These are phyloP conservation scores for Fusarium sp. DNA, from an alignment of 2,329 filamentous ascomycete species.

Conservation along the genomic window DNA sequence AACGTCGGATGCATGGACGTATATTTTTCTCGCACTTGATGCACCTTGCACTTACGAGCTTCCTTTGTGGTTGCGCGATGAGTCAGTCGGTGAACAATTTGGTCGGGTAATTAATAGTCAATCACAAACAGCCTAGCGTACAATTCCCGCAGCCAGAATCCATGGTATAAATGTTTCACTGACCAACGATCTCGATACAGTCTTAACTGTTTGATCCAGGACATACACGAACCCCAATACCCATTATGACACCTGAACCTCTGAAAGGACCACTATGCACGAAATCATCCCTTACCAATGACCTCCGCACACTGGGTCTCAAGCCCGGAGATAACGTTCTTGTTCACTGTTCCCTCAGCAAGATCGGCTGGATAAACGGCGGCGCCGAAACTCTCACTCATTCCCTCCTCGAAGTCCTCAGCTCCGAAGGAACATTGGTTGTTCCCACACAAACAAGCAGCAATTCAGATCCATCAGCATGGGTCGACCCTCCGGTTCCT, in stretches of 20 bases:
- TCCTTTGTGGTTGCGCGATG: background rate
- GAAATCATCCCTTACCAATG: background rate
- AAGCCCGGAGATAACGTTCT: background rate
- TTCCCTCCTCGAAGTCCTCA: background rate
- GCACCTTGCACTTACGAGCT: background rate
- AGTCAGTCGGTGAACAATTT: background rate
- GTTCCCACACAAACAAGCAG: conserved; percentile 11
- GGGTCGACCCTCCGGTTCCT: background rate
- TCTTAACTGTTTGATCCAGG: background rate
- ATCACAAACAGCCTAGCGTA: background rate
- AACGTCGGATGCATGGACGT: rapidly evolving
- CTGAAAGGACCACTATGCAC: conserved; percentile 5
- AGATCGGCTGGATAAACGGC: conserved; percentile 2
- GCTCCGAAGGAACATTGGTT: background rate
- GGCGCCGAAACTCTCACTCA: background rate
- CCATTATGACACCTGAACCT: background rate
- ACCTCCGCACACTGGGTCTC: background rate
- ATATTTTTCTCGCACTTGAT: background rate
- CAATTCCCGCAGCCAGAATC: background rate
- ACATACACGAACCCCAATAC: background rate
- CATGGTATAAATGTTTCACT: background rate
- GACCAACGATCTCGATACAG: background rate
- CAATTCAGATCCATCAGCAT: conserved; percentile 5
- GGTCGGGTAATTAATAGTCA: background rate
- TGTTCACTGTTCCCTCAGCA: conserved; percentile 4